phyloP scores from a whole-genome alignment of 352 stramenopile species.

The Phytophthora sansomeana region DNA sequence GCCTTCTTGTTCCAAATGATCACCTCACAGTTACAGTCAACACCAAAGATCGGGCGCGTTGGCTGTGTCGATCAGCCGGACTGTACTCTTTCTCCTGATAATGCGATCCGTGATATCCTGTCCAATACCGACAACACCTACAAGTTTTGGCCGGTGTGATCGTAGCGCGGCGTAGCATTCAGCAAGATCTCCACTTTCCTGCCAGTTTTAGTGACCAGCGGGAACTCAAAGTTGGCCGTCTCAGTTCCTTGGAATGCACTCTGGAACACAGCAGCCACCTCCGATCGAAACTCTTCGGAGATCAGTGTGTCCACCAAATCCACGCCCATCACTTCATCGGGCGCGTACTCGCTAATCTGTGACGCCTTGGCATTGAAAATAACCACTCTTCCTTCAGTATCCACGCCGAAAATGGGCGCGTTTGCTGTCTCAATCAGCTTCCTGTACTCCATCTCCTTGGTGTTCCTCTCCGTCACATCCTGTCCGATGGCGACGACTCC shows the following conservation, averaged over 20 bases:
- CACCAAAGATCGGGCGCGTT: conserved; percentile 76
- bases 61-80: conserved; percentile 68
- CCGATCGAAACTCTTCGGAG: conserved; percentile 51
- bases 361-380: conserved; percentile 89
- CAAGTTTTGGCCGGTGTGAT: conserved; percentile 58
- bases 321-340: conserved; percentile 85
- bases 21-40: conserved; percentile 66
- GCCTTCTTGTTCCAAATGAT: conserved; percentile 93
- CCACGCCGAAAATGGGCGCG: conserved; percentile 88
- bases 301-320: conserved; percentile 85
- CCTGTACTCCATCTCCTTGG: conserved; percentile 77
- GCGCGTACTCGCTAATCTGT: conserved; percentile 78
- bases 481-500: conserved; percentile 72
- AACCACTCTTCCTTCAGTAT: conserved; percentile 54
- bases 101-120: conserved; percentile 69
- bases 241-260: conserved; percentile 62
- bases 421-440: conserved; percentile 92
- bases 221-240: conserved; percentile 65
- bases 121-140: conserved; percentile 65
- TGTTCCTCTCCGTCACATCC: conserved; percentile 71
- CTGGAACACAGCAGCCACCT: conserved; percentile 57
- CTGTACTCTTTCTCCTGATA: conserved; percentile 75
- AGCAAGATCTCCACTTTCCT: conserved; percentile 59
- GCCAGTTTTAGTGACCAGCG: conserved; percentile 67
- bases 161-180: conserved; percentile 59